Base-by-base conservation (phyloP, 345 rosid genomes). In the Litchi chinensis region DNA sequence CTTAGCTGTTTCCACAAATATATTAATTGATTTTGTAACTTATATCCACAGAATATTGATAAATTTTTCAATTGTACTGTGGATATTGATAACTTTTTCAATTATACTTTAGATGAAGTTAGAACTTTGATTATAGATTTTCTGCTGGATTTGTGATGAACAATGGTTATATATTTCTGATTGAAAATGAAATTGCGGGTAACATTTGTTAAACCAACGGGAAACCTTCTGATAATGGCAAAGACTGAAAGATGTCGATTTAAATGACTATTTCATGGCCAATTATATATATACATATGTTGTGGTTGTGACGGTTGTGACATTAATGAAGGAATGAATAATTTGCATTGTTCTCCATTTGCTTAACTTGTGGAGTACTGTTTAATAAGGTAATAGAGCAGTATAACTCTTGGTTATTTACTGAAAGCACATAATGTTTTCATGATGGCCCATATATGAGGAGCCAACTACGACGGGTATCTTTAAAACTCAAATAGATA, bases 211-310 rank as follows among this genome's bases (percentile, higher is more conserved):
- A 18, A 24, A 26, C 8, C 6, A 63, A 64, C 10, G 44, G 46
- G 46, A 52, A 48, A 44, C 57, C 50, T 50, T 74, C 9, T 62
- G 77, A 60, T 62, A 62, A 62, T 74, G 52, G 52, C 5, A 46
- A 11, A 2, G 52, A 46, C 8, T 22, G 4, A 40, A 22, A 59
- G 21, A 16, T 56, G 59, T 74, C 15, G 7, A 73, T 74, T 12
- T 10, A 40, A 10, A 22, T 41, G 76, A 37, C 32, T 21, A 8
- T 13, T 10, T n/a, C 28, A 37, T 1, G 40, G 50, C 37, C 76
- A 56, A 15, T 60, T 39, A 10, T 39, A 50, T 50, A 8, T 73
- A 19, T n/a, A 9, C 44, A 21, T 59, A 56, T 43, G 21, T 15
- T 11, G 4, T 64, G 67, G 28, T 68, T n/a, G 11, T 68, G 22